These are phyloP conservation scores for Dendrobium catenatum DNA, from an alignment of 106 monocot genomes.

Conservation along the genomic window DNA sequence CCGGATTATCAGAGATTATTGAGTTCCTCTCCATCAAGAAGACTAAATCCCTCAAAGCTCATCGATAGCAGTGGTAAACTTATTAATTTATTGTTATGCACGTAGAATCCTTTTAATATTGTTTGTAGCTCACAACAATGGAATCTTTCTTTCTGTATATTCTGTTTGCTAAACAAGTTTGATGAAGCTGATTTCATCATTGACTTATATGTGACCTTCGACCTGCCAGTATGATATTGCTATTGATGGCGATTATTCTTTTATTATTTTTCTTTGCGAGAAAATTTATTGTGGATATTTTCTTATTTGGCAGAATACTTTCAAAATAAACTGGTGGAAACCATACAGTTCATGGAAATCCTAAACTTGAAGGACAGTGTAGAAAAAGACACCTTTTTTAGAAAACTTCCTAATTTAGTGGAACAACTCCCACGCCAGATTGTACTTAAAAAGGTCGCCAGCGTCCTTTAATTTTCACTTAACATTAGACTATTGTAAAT, in stretches of 20 bases:
- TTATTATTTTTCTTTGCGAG: neutral
- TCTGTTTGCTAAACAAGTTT: constrained; percentile 1
- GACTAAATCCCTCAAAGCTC: constrained; percentile 86
- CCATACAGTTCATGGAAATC: constrained; percentile 98
- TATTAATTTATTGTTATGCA: neutral
- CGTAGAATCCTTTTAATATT: neutral
- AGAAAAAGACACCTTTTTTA: constrained; percentile 93
- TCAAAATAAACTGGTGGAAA: constrained; percentile 96
- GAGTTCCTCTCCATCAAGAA: constrained; percentile 84
- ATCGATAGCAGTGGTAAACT: constrained; percentile 84
- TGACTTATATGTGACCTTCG: neutral
- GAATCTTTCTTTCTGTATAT: neutral
- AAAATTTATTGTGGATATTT: neutral
- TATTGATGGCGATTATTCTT: neutral
- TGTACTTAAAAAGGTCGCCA: constrained; percentile 84
- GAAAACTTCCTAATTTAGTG: constrained; percentile 88
- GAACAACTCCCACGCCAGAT: constrained; percentile 93
- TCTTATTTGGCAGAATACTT: constrained; percentile 73
- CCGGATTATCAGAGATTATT: constrained; percentile 97
- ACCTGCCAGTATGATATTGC: neutral
- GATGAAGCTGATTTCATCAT: neutral
- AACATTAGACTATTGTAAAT: neutral
- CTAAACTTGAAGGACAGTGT: constrained; percentile 97
- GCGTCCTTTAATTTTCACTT: neutral
- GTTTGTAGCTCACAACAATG: neutral